A percentile compares a stretch with the other conserved stretches of the same genome.
Evolutionary conservation across 78 protist species (phyloP).

Genomic region (Trichosphaerium sp.): DNA sequence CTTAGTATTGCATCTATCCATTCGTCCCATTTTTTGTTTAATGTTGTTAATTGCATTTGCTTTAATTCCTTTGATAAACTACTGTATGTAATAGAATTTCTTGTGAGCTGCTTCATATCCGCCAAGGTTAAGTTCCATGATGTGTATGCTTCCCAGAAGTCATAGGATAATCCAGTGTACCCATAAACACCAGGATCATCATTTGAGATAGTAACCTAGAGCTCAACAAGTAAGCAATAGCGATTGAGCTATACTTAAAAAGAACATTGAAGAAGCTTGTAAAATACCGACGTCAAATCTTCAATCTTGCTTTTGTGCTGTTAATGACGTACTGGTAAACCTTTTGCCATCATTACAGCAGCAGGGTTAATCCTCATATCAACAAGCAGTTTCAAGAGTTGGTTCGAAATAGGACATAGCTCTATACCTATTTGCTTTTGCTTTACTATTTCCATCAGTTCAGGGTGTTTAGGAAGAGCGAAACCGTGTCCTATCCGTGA

Average conservation of each 20-base stretch:
- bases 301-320: too few species aligned
- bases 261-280: too few species aligned
- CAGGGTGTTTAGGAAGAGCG: conserved; percentile 34
- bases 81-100: conserved; percentile 2
- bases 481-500: conserved; percentile 68
- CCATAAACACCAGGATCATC: conserved; percentile 13
- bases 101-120: neutral
- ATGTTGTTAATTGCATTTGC: too few species aligned
- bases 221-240: too few species aligned
- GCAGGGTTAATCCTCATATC: conserved; percentile 46
- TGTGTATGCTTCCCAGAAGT: conserved; percentile 1
- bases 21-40: too few species aligned
- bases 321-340: conserved; percentile 30
- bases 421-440: conserved; percentile 38
- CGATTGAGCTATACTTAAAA: too few species aligned
- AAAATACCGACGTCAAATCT: too few species aligned
- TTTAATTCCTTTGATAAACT: too few species aligned
- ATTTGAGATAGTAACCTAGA: too few species aligned
- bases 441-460: neutral
- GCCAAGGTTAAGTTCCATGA: neutral
- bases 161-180: neutral
- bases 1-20: too few species aligned
- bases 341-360: conserved; percentile 6
- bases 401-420: conserved; percentile 60
- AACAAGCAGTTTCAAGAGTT: conserved; percentile 37